Base-by-base conservation (phyloP, 139 green algal species). In the Desmodesmus armatus region DNA sequence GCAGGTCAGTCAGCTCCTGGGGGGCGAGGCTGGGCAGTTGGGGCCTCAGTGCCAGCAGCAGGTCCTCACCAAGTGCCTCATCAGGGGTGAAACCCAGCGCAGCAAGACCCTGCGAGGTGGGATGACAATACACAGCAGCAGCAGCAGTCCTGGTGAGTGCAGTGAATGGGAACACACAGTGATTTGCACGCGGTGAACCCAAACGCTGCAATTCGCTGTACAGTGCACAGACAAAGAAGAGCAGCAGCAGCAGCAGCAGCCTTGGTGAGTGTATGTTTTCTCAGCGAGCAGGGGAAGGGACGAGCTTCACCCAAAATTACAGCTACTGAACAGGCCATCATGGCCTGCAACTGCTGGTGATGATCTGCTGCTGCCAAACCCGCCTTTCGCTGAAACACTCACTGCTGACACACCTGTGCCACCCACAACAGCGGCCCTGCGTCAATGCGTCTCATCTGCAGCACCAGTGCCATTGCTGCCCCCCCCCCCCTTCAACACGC, bases 51-150 rank as follows among this genome's bases (percentile, higher is more conserved):
- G n/a, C 40, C 29, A 35, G 35, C 5, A 85, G 70, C 47, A 85
- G 79, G 39, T 49, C 58, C 31, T 70, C 37, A 6, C n/a, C 25
- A 44, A 47, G 71, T 29, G 60, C 35, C 17, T 85, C 80, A 29
- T 70, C 51, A 1, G 47, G 65, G 35, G 35, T 58, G 44, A 55
- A 62, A 43, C 80, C 80, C 21, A 49, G 55, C 15, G 31, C 25
- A 17, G 41, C 35, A 2, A 85, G 17, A 1, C 44, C 80, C 80
- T 85, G 66, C 25, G 39, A 4, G 17, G 4, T 23, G 13, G 23
- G 27, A 41, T 5, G 17, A 80, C 29, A 15, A 47, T 58, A 43
- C 25, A n/a, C 60, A 77, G 27, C 19, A 9, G 1, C 41, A 58
- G 27, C 37, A 58, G 43, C 70, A 25, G 13, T 40, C 29, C 5